A percentile compares a stretch with the other conserved stretches of the same genome.
phyloP scores from a whole-genome alignment of 345 rosid species.

The Aquilaria yunnanensis region DNA sequence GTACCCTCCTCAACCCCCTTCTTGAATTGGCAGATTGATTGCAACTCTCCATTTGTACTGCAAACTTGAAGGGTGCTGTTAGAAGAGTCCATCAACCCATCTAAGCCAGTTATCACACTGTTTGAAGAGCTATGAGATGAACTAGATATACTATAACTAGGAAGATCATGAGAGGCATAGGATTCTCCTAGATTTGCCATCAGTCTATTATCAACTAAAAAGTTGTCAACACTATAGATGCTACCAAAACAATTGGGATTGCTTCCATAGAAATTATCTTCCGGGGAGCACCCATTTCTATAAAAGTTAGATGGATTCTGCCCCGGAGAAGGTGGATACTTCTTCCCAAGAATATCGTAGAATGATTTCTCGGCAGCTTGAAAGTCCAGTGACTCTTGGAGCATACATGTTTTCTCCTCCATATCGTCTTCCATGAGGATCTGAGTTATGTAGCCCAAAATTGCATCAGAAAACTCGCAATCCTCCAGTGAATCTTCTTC shows the following conservation, averaged over 20 bases:
- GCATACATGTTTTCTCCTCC: constrained; percentile 72
- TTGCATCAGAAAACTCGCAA: constrained; percentile 76
- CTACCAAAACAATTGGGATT: constrained; percentile 7
- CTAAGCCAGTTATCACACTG: constrained; percentile 31
- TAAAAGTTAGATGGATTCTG: constrained; percentile 15
- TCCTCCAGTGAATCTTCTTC: constrained; percentile 56
- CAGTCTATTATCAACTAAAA: constrained; percentile 19
- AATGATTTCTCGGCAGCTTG: constrained; percentile 84
- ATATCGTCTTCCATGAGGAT: constrained; percentile 88
- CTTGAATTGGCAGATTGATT: constrained; percentile 63
- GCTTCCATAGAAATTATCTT: constrained; percentile 29
- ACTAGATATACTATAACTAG: constrained; percentile 28
- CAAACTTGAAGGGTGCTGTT: constrained; percentile 28
- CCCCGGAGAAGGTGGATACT: constrained; percentile 85
- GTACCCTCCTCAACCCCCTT: constrained; percentile 77
- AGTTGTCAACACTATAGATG: constrained; percentile 12
- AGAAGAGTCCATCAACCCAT: constrained; percentile 50
- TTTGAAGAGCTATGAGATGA: constrained; percentile 45
- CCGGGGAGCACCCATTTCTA: constrained; percentile 17
- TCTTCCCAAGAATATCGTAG: constrained; percentile 86
- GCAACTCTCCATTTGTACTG: constrained; percentile 39
- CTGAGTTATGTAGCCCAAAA: constrained; percentile 75
- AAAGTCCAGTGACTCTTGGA: constrained; percentile 83
- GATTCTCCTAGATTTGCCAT: constrained; percentile 24
- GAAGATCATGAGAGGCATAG: constrained; percentile 23